phyloP scores from a whole-genome alignment of 2,329 filamentous ascomycete species.

The Teratosphaeria gauchensis region DNA sequence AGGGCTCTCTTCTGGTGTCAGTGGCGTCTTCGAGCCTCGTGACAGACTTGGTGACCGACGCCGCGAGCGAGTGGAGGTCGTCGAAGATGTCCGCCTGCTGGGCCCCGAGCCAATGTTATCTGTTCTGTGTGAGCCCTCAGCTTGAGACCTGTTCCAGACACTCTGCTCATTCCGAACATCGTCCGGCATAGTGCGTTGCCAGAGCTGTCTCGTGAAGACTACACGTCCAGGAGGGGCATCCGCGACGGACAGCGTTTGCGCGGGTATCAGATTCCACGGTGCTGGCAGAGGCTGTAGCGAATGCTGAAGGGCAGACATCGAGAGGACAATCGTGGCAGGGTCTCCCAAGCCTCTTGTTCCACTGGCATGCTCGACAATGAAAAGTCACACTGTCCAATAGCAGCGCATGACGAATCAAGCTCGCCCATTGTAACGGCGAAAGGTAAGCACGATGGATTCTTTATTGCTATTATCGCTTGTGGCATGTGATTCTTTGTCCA shows the following conservation, averaged over 20 bases:
- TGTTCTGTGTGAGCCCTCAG: constrained; percentile 13
- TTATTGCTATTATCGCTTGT: constrained; percentile 26
- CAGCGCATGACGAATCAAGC: constrained; percentile 18
- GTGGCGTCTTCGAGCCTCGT: constrained; percentile 21
- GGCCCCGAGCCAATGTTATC: constrained; percentile 11
- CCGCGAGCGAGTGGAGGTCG: constrained; percentile 21
- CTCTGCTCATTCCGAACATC: constrained; percentile 15
- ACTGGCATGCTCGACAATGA: constrained; percentile 26
- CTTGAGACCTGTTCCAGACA: constrained; percentile 25
- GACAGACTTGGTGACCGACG: constrained; percentile 20
- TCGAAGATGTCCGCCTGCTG: constrained; percentile 20
- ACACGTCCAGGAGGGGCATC: constrained; percentile 17
- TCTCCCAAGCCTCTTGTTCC: constrained; percentile 22
- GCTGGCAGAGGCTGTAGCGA: constrained; percentile 10
- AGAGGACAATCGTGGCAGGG: constrained; percentile 18
- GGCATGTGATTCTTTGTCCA: constrained; percentile 26
- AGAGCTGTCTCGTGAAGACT: constrained; percentile 29
- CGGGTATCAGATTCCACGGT: constrained; percentile 6
- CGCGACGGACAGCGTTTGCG: constrained; percentile 19
- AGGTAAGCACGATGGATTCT: constrained; percentile 15
- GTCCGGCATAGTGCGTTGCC: constrained; percentile 28
- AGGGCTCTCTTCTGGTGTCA: constrained; percentile 28
- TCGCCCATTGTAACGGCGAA: constrained; percentile 16
- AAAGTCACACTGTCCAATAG: constrained; percentile 19
- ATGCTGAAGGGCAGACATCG: constrained; percentile 21